Conservation (phyloP, 2,329 filamentous ascomycete species). For the Trichoderma koningiopsis region DNA sequence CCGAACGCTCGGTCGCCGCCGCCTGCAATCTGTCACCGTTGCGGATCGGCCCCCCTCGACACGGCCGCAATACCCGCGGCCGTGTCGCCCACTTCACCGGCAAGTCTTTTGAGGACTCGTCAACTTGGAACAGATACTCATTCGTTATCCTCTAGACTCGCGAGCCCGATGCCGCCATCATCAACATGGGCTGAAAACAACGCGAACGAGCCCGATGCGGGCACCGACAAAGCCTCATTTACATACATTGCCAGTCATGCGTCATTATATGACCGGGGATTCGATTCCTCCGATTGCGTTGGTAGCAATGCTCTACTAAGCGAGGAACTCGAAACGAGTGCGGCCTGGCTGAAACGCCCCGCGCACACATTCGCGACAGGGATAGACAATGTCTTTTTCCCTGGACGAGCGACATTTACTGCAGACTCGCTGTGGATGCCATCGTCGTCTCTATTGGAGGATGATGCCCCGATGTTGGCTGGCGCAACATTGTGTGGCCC, state of each 20-base stretch:
- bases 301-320: background rate
- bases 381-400: background rate
- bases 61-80: background rate
- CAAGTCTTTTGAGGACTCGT: constrained; percentile 18
- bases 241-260: background rate
- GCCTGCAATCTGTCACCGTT: background rate
- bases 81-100: constrained; percentile 14
- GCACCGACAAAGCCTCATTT: background rate
- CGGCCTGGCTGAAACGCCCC: background rate
- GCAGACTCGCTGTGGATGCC: background rate
- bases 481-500: background rate
- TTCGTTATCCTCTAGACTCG: constrained; percentile 16
- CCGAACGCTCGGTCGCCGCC: background rate
- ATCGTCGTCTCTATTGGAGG: background rate
- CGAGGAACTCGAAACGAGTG: background rate
- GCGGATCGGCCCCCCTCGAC: constrained; percentile 7
- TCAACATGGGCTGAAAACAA: constrained; percentile 10
- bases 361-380: background rate
- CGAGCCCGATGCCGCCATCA: constrained; percentile 2
- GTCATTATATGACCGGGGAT: background rate
- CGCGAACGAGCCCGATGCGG: background rate
- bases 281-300: background rate
- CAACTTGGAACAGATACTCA: constrained; percentile 16
- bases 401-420: background rate
- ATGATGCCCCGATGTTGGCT: background rate